Percentiles rank a stretch among this genome's conserved stretches.
These are phyloP conservation scores for Chenopodium formosanum DNA, from an alignment of 148 eudicot species.

Conservation along the genomic window DNA sequence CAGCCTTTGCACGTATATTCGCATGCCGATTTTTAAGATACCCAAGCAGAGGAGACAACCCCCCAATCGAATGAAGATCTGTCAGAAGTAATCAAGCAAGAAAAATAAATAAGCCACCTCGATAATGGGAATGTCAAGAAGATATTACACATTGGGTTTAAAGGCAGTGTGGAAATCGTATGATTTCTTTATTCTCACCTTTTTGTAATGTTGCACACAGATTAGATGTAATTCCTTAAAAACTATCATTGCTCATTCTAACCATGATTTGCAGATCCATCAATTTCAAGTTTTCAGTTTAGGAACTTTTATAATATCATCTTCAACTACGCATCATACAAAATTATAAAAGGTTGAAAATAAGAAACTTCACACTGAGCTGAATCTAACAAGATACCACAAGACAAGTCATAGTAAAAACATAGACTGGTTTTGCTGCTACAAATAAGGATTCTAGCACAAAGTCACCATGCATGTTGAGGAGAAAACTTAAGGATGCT, in stretches of 20 bases:
- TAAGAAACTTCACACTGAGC: no score
- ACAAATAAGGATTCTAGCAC: background rate
- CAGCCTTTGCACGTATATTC: slow-evolving; percentile 87
- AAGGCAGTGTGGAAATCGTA: background rate
- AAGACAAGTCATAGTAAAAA: background rate
- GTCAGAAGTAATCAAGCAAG: slow-evolving; percentile 16
- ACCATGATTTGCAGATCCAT: background rate
- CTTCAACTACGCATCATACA: no score
- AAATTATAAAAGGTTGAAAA: no score
- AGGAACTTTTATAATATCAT: no score
- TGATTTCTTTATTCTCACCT: background rate
- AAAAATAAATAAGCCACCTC: background rate
- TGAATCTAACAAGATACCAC: no score
- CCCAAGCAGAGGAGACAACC: slow-evolving; percentile 75
- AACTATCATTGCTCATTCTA: background rate
- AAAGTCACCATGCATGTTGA: no score
- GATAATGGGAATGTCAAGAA: slow-evolving; percentile 1
- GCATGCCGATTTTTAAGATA: slow-evolving; percentile 74
- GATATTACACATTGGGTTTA: background rate
- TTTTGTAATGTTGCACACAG: background rate
- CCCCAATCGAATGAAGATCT: slow-evolving; percentile 96
- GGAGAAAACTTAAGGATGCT: no score
- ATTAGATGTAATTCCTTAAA: background rate
- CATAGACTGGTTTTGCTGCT: background rate
- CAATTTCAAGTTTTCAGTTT: background rate